Percentiles rank a stretch among this genome's conserved stretches.
Evolutionary conservation across 257 asterid genomes (phyloP).

Genomic region (Leptodermis oblonga): DNA sequence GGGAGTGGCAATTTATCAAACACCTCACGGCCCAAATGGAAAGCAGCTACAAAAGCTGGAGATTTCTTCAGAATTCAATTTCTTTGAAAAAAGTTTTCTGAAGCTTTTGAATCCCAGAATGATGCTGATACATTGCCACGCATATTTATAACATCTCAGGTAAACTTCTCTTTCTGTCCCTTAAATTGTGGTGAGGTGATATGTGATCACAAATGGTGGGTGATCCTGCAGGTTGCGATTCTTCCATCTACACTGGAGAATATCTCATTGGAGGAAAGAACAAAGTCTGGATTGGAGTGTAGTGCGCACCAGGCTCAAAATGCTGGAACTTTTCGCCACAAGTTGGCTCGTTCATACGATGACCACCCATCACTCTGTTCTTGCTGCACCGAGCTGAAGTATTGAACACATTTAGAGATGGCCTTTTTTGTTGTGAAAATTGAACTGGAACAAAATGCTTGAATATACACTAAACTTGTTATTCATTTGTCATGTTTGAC

Average conservation of each 20-base stretch:
- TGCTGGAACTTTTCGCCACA: slow-evolving; percentile 88
- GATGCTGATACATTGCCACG: no score
- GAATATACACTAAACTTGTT: no score
- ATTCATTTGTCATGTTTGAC: no score
- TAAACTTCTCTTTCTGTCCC: slow-evolving; percentile 11
- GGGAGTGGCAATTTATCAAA: slow-evolving; percentile 21
- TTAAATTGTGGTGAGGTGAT: background rate
- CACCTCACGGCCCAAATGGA: slow-evolving; percentile 27
- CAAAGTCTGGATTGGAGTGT: slow-evolving; percentile 81
- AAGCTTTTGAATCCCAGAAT: no score
- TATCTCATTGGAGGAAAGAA: slow-evolving; percentile 36
- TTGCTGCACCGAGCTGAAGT: slow-evolving; percentile 53
- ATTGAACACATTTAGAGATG: background rate
- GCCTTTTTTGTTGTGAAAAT: background rate
- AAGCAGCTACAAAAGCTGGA: slow-evolving; percentile 44
- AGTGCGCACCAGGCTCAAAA: slow-evolving; percentile 75
- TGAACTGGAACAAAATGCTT: no score
- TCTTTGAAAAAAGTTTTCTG: no score
- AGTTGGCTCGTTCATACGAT: slow-evolving; percentile 57
- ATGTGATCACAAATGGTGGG: background rate
- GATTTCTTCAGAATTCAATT: no score
- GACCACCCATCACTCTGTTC: slow-evolving; percentile 77
- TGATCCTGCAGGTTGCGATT: slow-evolving; percentile 68
- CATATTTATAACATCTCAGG: slow-evolving; percentile 99
- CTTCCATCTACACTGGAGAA: slow-evolving; percentile 67